Conservation (phyloP, 371 early-diverging fungal genomes). For the Mortierella sp. region DNA sequence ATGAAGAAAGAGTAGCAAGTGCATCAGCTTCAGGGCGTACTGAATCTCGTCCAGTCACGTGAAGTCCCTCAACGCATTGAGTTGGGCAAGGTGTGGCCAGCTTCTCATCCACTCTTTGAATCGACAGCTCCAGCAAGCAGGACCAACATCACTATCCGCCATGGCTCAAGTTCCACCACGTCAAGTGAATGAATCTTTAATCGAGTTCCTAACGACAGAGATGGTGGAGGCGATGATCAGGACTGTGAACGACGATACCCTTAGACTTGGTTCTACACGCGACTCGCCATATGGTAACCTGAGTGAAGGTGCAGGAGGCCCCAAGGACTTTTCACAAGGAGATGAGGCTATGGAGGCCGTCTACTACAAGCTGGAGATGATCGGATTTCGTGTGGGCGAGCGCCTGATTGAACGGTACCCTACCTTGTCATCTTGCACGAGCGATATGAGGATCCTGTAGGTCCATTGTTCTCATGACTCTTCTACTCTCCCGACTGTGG, state of each 20-base stretch:
- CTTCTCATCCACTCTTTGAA: no score
- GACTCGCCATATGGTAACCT: conserved; percentile 13
- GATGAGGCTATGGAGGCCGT: conserved; percentile 83
- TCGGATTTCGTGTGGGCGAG: conserved; percentile 92
- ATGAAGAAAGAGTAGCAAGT: neutral
- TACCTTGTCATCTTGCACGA: no score
- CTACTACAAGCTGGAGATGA: conserved; percentile 85
- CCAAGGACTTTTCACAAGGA: conserved; percentile 58
- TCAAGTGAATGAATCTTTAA: conserved; percentile 69
- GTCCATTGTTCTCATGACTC: no score
- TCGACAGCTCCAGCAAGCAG: neutral
- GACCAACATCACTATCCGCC: conserved; percentile 3
- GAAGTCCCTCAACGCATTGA: no score
- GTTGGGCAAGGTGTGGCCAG: no score
- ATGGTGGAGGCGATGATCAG: conserved; percentile 67
- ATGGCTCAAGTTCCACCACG: conserved; percentile 38
- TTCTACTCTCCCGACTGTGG: no score
- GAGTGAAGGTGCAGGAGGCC: conserved; percentile 43
- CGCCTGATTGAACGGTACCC: conserved; percentile 85
- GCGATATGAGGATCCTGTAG: no score
- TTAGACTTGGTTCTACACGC: conserved; percentile 3
- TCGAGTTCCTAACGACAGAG: conserved; percentile 84
- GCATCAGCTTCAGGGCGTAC: no score
- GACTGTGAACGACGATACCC: conserved; percentile 53
- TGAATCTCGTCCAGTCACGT: no score